Evolutionary conservation across 2,329 filamentous ascomycete species (phyloP).

Genomic region (Escovopsis weberi): DNA sequence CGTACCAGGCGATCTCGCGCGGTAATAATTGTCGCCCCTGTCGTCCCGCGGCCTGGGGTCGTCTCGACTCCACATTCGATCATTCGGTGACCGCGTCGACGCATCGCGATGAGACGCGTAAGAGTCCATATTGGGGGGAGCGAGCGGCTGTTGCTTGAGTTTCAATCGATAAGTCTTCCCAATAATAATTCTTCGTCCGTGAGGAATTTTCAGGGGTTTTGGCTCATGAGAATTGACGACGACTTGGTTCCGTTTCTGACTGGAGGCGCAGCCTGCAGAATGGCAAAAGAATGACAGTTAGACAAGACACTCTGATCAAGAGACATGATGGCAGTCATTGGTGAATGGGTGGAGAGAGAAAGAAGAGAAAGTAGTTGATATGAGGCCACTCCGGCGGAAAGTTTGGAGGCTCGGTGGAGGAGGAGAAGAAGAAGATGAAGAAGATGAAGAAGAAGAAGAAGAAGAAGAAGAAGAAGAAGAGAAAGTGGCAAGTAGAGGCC

Average conservation of each 20-base stretch:
- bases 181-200: background rate
- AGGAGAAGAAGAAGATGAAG: slow-evolving; percentile 7
- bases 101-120: slow-evolving; percentile 38
- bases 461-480: slow-evolving; percentile 9
- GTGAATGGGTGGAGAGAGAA: slow-evolving; percentile 10
- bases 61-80: slow-evolving; percentile 40
- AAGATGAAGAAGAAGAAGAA: slow-evolving; percentile 6
- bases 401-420: slow-evolving; percentile 12
- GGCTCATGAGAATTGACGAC: background rate
- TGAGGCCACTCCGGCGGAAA: background rate
- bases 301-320: slow-evolving; percentile 32
- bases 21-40: slow-evolving; percentile 44
- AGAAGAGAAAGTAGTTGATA: slow-evolving; percentile 2
- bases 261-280: slow-evolving; percentile 29
- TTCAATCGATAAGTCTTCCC: too few species aligned
- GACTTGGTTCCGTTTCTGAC: slow-evolving; percentile 5
- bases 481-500: slow-evolving; percentile 6
- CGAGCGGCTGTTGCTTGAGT: background rate
- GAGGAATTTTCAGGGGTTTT: background rate
- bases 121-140: slow-evolving; percentile 32
- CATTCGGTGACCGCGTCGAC: slow-evolving; percentile 36
- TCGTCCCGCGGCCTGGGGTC: slow-evolving; percentile 38
- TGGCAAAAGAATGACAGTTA: slow-evolving; percentile 40
- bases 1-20: slow-evolving; percentile 58
- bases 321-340: slow-evolving; percentile 10